Base-by-base conservation (phyloP, 345 rosid genomes). In the Anastatica hierochuntica region DNA sequence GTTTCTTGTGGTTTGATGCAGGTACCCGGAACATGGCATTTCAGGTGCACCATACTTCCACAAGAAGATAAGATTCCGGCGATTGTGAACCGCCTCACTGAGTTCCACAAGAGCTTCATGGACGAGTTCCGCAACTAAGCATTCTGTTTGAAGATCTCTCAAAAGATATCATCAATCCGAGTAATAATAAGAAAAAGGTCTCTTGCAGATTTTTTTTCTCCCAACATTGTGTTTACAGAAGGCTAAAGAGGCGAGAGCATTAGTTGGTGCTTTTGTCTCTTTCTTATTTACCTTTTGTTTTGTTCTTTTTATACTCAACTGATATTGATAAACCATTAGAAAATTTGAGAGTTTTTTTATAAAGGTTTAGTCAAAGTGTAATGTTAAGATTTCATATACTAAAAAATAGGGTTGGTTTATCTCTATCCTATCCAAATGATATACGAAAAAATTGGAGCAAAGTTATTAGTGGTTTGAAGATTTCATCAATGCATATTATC, bases 21-120 rank as follows among this genome's bases (percentile, higher is more conserved):
- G 98, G 90, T 80, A 26, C 90, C 87, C 5, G 98, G 97, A 8
- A 92, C 98, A 10, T 92, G 97, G 98, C 98, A 92, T 75, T 88
- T 88, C 53, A 77, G 97, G 69, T 92, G 95, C 78, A 88, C 98
- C n/a, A 88, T 92, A 49, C 79, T 92, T 62, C 98, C 97, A 2
- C 98, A 81, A 44, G 98, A 92, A 63, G 97, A 92, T 24, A 92
- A 83, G 84, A 92, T 92, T 52, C 97, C 94, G 0, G 85, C 95
- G 0, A 64, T 92, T 6, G 79, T 79, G 15, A 58, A 82, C 26
- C 95, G 79, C 7, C 71, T 92, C 29, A 77, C 87, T 1, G 88
- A 82, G 57, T 92, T 92, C 69, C 98, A 92, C 69, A 67, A 81
- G 54, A 59, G 78, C 60, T 92, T 92, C 76, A 77, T 88, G 94